Percentiles rank a stretch among this genome's conserved stretches.
Conservation (phyloP, 768 basidiomycete genomes). For the Crucibulum laeve region DNA sequence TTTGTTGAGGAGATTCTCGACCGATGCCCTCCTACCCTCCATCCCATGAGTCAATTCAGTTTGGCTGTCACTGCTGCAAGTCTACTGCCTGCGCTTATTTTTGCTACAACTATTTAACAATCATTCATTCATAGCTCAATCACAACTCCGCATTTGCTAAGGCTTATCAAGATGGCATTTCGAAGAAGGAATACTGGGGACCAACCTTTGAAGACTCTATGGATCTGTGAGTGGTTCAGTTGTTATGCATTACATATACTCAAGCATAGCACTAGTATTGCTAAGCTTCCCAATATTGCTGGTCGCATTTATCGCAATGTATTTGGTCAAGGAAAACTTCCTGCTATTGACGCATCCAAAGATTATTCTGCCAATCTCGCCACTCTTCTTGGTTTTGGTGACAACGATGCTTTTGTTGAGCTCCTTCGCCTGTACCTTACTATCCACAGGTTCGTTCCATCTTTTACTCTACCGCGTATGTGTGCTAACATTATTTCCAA, state of each 20-base stretch:
- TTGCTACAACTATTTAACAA: neutral
- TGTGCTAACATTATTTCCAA: neutral
- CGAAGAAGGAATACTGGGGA: constrained; percentile 97
- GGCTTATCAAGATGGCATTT: constrained; percentile 87
- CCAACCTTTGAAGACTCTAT: constrained; percentile 88
- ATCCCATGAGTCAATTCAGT: constrained; percentile 99
- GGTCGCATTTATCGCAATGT: constrained; percentile 89
- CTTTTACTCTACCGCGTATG: neutral
- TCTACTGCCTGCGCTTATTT: constrained; percentile 7
- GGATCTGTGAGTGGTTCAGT: constrained; percentile 56
- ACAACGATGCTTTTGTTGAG: constrained; percentile 86
- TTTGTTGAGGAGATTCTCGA: constrained; percentile 98
- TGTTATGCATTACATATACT: constrained; percentile 1
- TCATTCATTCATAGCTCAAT: constrained; percentile 54
- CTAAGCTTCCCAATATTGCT: constrained; percentile 95
- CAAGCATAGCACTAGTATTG: constrained; percentile 55
- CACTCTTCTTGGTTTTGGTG: constrained; percentile 87
- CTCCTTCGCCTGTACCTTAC: constrained; percentile 94
- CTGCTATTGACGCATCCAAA: constrained; percentile 76
- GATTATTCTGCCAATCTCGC: constrained; percentile 91
- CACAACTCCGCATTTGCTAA: constrained; percentile 97
- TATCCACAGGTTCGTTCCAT: constrained; percentile 69
- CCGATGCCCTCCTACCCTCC: constrained; percentile 87
- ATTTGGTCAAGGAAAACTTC: constrained; percentile 84
- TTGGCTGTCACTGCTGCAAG: constrained; percentile 89